Percentiles rank a stretch among this genome's conserved stretches.
These are phyloP conservation scores for Kodamaea plutei DNA, from an alignment of 1,139 yeast species.

Conservation along the genomic window DNA sequence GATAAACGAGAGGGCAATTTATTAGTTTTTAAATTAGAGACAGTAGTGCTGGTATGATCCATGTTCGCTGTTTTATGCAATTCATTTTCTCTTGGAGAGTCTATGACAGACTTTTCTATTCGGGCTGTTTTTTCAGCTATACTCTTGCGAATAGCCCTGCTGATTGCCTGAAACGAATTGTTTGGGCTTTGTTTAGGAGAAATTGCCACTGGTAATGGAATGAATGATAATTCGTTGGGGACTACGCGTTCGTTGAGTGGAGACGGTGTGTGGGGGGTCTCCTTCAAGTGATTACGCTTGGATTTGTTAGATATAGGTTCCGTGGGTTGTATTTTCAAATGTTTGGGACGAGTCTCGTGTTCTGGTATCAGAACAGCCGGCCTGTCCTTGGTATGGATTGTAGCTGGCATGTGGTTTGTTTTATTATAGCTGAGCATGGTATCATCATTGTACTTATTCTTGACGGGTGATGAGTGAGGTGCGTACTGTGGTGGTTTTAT, in stretches of 20 bases:
- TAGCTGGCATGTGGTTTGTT: neutral
- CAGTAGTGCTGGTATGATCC: too few species aligned
- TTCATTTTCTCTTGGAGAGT: neutral
- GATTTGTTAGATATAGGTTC: neutral
- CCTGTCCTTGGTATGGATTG: neutral
- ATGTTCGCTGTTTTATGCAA: neutral
- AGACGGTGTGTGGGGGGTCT: conserved; percentile 9
- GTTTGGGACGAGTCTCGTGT: neutral
- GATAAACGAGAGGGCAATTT: too few species aligned
- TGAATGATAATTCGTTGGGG: conserved; percentile 18
- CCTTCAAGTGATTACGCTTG: neutral
- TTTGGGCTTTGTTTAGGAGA: conserved; percentile 10
- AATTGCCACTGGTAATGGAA: conserved; percentile 15
- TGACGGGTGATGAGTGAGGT: conserved; percentile 8
- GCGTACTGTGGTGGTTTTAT: neutral
- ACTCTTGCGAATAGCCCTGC: conserved; percentile 37
- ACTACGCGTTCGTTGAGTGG: conserved; percentile 7
- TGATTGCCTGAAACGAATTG: conserved; percentile 31
- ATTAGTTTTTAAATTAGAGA: neutral
- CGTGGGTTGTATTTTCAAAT: too few species aligned
- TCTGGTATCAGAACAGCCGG: too few species aligned
- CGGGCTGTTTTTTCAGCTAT: conserved; percentile 28
- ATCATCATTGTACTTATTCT: conserved; percentile 3
- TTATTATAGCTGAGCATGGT: conserved; percentile 1
- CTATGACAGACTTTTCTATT: conserved; percentile 3